Percentiles rank a stretch among this genome's conserved stretches.
Evolutionary conservation across 345 rosid genomes (phyloP).

Genomic region (Lenwebbia sp.): DNA sequence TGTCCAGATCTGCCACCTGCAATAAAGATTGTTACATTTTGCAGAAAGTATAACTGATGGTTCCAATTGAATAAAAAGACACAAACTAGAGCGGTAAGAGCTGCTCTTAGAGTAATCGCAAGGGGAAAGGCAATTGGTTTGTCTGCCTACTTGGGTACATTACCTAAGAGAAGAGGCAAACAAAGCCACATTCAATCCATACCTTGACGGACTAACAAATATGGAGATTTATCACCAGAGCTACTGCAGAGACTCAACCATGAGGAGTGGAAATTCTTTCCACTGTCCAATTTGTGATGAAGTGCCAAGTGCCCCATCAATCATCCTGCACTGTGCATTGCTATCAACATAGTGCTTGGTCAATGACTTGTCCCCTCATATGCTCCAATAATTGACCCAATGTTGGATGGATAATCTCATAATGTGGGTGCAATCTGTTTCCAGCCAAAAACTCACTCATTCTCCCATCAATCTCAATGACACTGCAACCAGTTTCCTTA

Average conservation of each 20-base stretch:
- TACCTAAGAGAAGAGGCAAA: background rate
- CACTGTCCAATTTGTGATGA: background rate
- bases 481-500: slow-evolving; percentile 67
- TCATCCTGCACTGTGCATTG: background rate
- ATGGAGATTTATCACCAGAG: background rate
- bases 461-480: slow-evolving; percentile 39
- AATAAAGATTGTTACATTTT: background rate
- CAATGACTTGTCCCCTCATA: slow-evolving; percentile 10
- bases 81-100: background rate
- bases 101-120: background rate
- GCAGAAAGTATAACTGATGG: background rate
- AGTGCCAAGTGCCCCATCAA: background rate
- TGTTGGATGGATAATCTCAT: slow-evolving; percentile 18
- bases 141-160: background rate
- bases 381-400: slow-evolving; percentile 37
- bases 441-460: slow-evolving; percentile 63
- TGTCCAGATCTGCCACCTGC: background rate
- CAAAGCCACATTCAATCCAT: background rate
- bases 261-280: background rate
- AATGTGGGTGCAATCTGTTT: slow-evolving; percentile 27
- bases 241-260: background rate
- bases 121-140: background rate
- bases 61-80: background rate
- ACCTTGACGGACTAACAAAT: background rate
- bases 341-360: background rate